Evolutionary conservation across 108 stramenopile genomes (phyloP), one percentile per base, ranked within the genome.

Genomic region (Mediolabrus comicus): DNA sequence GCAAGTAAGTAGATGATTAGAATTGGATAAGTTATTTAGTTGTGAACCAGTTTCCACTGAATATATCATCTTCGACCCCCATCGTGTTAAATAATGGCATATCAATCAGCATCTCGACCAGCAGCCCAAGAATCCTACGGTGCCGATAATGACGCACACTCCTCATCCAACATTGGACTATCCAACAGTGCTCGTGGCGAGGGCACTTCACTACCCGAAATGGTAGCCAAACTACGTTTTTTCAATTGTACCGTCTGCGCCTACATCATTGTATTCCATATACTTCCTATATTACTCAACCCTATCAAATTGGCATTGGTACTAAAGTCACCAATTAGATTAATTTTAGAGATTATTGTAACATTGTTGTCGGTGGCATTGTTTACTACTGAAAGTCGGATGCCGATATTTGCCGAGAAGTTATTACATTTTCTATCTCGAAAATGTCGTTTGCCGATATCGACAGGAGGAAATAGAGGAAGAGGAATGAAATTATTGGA

Each of bases 391-490:
- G 74, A 75, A 66, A 59, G 34, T 19, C 57, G 52, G 12, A 53
- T 75, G 13, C 74, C 74, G 0, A 25, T 75, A 9, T 11, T 75
- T 2, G 74, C 60, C n/a, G 63, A 67, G 49, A 67, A 56, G 61
- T 32, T 43, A 11, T 49, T 75, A 5, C 3, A 14, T 2, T 25
- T 62, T 7, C 30, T 67, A 7, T 49, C 22, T 22, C 46, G 5
- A 49, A 49, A 49, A 24, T 49, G 46, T 49, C 46, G 46, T 24
- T 17, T 49, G 46, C n/a, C n/a, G n/a, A n/a, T n/a, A n/a, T n/a
- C n/a, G n/a, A n/a, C n/a, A n/a, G 57, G 62, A 64, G 54, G 54
- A 3, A 28, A 46, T 29, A n/a, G n/a, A n/a, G 57, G 62, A 64
- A 41, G 54, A 3, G 19, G 34, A 17, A 33, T 29, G 12, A 53